Evolutionary conservation across 2,329 filamentous ascomycete genomes (phyloP).

Genomic region (Exophiala calicioides): DNA sequence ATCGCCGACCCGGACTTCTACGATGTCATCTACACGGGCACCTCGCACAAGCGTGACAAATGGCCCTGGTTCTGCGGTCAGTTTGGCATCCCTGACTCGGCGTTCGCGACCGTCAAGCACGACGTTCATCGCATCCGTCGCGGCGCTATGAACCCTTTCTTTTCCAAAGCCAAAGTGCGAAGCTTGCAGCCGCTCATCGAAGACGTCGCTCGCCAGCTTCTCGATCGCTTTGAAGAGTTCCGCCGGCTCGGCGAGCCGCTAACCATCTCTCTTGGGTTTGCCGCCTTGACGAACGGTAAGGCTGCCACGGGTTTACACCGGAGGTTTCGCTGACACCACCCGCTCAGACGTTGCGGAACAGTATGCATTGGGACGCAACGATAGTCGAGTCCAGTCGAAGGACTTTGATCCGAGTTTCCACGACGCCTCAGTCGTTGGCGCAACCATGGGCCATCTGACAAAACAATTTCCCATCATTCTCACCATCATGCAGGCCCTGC

Average conservation of each 20-base stretch:
- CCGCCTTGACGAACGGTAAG: constrained; percentile 34
- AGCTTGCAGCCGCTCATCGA: constrained; percentile 32
- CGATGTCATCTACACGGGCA: constrained; percentile 35
- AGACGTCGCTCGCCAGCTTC: constrained; percentile 29
- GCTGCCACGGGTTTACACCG: not conserved
- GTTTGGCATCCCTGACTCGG: constrained; percentile 16
- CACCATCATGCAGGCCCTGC: constrained; percentile 8
- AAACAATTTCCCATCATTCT: constrained; percentile 21
- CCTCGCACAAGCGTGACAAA: constrained; percentile 32
- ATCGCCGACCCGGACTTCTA: constrained; percentile 38
- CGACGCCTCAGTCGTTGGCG: constrained; percentile 3
- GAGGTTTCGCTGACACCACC: not conserved
- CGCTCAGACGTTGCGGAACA: constrained; percentile 18
- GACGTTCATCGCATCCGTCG: constrained; percentile 30
- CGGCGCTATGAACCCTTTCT: constrained; percentile 27
- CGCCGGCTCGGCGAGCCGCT: constrained; percentile 5
- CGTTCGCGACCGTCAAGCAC: constrained; percentile 25
- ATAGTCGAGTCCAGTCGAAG: constrained; percentile 15
- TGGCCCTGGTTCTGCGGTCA: constrained; percentile 22
- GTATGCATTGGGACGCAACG: constrained; percentile 20
- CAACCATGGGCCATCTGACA: constrained; percentile 10
- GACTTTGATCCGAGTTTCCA: constrained; percentile 19
- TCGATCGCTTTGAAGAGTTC: constrained; percentile 12
- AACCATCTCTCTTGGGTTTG: constrained; percentile 34
- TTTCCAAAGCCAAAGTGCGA: constrained; percentile 22